Conservation (phyloP, 208 protist genomes). For the Crithidia brevicula region DNA sequence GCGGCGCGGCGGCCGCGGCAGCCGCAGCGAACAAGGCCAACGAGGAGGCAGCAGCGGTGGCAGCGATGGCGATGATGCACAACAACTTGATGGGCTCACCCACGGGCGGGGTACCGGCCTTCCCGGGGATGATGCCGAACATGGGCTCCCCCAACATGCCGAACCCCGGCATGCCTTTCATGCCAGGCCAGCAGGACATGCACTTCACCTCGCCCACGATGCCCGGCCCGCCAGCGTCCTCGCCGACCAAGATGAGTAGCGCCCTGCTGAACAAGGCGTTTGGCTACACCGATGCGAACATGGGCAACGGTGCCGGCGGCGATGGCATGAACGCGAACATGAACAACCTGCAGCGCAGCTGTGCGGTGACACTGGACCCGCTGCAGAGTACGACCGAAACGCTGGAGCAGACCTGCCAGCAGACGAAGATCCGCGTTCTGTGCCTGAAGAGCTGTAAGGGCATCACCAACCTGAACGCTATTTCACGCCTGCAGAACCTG, state of each 20-base stretch:
- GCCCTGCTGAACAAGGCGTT: conserved; percentile 33
- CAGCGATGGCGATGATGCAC: conserved; percentile 31
- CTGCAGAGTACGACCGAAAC: conserved; percentile 53
- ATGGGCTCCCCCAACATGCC: conserved; percentile 14
- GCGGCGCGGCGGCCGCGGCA: conserved; percentile 14
- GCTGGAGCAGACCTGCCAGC: conserved; percentile 64
- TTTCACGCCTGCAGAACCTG: conserved; percentile 55
- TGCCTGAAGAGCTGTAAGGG: conserved; percentile 65
- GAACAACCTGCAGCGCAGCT: conserved; percentile 39
- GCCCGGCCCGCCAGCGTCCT: conserved; percentile 17
- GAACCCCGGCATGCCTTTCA: conserved; percentile 23
- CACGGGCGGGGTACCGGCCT: conserved; percentile 15
- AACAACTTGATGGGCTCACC: conserved; percentile 31
- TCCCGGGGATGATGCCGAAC: conserved; percentile 21
- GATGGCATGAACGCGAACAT: conserved; percentile 51
- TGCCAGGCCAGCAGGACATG: conserved; percentile 17
- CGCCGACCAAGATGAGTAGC: conserved; percentile 35
- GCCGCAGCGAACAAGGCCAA: conserved; percentile 19
- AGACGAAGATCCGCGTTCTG: conserved; percentile 58
- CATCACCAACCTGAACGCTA: conserved; percentile 57
- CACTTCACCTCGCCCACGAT: conserved; percentile 18
- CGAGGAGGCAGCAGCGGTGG: conserved; percentile 10
- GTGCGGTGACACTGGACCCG: conserved; percentile 54
- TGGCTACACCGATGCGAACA: conserved; percentile 23
- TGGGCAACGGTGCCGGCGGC: conserved; percentile 21